These are phyloP conservation scores for Leccinum obscurum DNA, from an alignment of 768 basidiomycete genomes.

Conservation along the genomic window DNA sequence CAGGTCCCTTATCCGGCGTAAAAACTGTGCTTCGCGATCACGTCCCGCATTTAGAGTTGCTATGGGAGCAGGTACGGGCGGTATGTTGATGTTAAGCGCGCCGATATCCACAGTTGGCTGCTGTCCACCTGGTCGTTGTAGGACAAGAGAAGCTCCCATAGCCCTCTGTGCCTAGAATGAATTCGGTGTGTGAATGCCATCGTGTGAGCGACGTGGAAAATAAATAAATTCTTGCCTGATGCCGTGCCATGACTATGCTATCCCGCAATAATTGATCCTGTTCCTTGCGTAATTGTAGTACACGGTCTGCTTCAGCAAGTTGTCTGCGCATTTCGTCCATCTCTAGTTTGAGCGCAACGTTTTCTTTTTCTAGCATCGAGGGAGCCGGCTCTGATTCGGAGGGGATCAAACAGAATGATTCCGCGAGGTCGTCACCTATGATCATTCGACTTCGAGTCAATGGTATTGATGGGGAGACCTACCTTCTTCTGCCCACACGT, in stretches of 20 bases:
- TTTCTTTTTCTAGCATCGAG: constrained; percentile 62
- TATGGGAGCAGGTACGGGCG: constrained; percentile 46
- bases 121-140: constrained; percentile 43
- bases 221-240: constrained; percentile 48
- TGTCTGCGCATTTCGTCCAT: constrained; percentile 56
- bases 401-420: constrained; percentile 78
- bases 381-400: constrained; percentile 54
- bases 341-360: constrained; percentile 60
- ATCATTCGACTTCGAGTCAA: not conserved
- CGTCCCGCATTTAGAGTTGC: constrained; percentile 52
- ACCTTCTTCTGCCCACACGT: constrained; percentile 67
- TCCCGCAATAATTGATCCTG: constrained; percentile 80
- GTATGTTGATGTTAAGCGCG: constrained; percentile 57
- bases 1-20: constrained; percentile 62
- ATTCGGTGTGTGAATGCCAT: constrained; percentile 6
- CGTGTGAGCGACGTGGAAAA: not conserved
- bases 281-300: constrained; percentile 69
- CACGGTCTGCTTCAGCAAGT: constrained; percentile 59
- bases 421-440: constrained; percentile 67
- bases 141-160: constrained; percentile 66
- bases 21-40: constrained; percentile 54
- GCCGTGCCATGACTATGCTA: constrained; percentile 71
- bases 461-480: constrained; percentile 10
- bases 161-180: constrained; percentile 69
- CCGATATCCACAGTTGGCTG: constrained; percentile 50